These are phyloP conservation scores for maize (Zea mays) DNA, from an alignment of 176 grass and related monocot genomes.

Conservation along the genomic window Zm-B73-REFERENCE-NAM-5.0 NC_050096.1:222420501-222421000, in stretches of 20 bases:
- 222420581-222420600: constrained; percentile 10
- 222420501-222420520: background rate
- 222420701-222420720: background rate
- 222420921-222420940: background rate
- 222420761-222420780: background rate
- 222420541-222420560: background rate
- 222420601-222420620: background rate
- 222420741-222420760: background rate
- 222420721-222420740: background rate
- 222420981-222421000: background rate
- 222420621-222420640: background rate
- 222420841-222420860: background rate
- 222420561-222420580: background rate
- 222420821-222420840: background rate
- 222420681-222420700: background rate
- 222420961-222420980: background rate
- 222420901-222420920: background rate
- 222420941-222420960: background rate
- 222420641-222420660: background rate
- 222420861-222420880: background rate
- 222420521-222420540: background rate
- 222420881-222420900: constrained; percentile 1
- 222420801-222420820: background rate
- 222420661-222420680: background rate
- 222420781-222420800: background rate